These are phyloP conservation scores for Camelina hispida DNA, from an alignment of 345 rosid genomes.

Conservation along the genomic window DNA sequence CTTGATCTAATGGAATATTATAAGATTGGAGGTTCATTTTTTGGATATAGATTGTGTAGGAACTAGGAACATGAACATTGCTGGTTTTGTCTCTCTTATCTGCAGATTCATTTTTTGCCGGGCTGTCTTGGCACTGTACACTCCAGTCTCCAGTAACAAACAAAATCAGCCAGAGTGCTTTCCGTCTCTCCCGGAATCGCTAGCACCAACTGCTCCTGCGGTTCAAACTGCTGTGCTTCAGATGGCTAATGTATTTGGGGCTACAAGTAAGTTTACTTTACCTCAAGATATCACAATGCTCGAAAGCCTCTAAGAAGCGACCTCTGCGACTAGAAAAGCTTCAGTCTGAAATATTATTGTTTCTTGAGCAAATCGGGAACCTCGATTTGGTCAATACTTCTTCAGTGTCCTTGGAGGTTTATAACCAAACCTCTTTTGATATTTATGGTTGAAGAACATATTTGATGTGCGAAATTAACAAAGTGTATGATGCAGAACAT, in stretches of 20 bases:
- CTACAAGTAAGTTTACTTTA: conserved; percentile 59
- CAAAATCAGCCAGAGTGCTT: conserved; percentile 75
- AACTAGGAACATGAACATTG: conserved; percentile 1
- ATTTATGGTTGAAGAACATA: conserved; percentile 24
- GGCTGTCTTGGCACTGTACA: conserved; percentile 63
- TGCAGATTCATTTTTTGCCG: conserved; percentile 84
- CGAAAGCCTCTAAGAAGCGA: conserved; percentile 28
- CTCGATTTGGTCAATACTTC: conserved; percentile 23
- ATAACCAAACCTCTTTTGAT: conserved; percentile 24
- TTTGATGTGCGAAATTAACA: conserved; percentile 16
- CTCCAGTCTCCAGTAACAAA: conserved; percentile 56
- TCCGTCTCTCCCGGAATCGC: conserved; percentile 68
- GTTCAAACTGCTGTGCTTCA: conserved; percentile 59
- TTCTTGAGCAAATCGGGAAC: conserved; percentile 29
- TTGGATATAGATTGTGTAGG: conserved; percentile 20
- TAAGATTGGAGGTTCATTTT: conserved; percentile 15
- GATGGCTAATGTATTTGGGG: conserved; percentile 66
- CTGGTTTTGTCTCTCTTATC: conserved; percentile 15
- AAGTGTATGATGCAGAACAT: conserved; percentile 20
- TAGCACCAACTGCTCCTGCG: conserved; percentile 52
- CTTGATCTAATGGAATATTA: conserved; percentile 1
- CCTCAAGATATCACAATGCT: conserved; percentile 50
- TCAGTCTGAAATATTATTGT: conserved; percentile 8
- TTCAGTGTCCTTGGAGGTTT: conserved; percentile 4
- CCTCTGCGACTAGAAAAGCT: conserved; percentile 26